Percentiles rank a stretch among this genome's conserved stretches.
phyloP scores from a whole-genome alignment of 2,329 filamentous ascomycete genomes.

The Pyrenophora graminea region DNA sequence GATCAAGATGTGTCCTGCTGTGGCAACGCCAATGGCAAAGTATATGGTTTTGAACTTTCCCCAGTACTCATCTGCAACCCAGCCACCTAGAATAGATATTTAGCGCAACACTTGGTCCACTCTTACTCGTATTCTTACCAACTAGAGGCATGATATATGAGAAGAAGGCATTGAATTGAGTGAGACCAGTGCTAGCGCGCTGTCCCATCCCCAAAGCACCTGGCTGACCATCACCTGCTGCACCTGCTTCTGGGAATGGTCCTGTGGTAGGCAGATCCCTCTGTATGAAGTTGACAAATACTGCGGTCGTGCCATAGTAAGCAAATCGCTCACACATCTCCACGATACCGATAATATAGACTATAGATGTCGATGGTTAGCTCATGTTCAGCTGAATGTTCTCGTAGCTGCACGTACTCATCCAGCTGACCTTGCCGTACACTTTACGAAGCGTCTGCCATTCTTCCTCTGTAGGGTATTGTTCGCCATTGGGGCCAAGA shows the following conservation, averaged over 20 bases:
- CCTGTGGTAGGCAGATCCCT: conserved; percentile 54
- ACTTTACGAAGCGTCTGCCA: conserved; percentile 36
- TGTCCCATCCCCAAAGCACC: conserved; percentile 37
- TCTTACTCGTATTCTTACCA: conserved; percentile 19
- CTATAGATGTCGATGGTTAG: background rate
- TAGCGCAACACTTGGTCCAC: conserved; percentile 8
- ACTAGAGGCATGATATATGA: conserved; percentile 34
- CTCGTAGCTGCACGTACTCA: conserved; percentile 12
- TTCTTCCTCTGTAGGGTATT: conserved; percentile 37
- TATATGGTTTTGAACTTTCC: conserved; percentile 64
- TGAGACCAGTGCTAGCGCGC: conserved; percentile 29
- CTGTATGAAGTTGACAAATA: conserved; percentile 40
- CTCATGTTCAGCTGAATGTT: background rate
- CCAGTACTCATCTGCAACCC: conserved; percentile 62
- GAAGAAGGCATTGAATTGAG: conserved; percentile 27
- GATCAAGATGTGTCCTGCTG: conserved; percentile 58
- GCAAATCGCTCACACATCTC: conserved; percentile 39
- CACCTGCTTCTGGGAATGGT: conserved; percentile 56
- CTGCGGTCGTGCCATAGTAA: conserved; percentile 36
- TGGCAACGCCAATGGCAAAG: conserved; percentile 60
- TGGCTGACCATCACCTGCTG: conserved; percentile 32
- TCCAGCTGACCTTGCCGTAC: conserved; percentile 36
- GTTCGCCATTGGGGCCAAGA: conserved; percentile 29
- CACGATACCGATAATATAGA: conserved; percentile 37
- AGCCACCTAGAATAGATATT: conserved; percentile 58